Conservation (phyloP, 441 rosid species). For the Adansonia gregorii region DNA sequence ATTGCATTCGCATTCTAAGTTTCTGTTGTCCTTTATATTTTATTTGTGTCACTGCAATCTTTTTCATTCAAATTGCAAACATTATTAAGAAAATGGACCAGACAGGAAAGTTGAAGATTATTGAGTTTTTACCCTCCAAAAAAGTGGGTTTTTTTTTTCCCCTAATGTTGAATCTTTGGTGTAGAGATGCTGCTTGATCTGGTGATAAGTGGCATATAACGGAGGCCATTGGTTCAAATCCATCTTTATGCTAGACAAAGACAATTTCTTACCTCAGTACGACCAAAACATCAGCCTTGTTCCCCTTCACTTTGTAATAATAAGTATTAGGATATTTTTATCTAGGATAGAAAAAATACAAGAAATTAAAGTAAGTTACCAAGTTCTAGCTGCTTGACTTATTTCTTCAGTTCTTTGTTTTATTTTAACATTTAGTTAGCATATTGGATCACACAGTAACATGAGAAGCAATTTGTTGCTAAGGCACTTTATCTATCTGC, state of each 20-base stretch:
- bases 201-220: neutral
- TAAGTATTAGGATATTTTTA: neutral
- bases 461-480: neutral
- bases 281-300: neutral
- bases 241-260: neutral
- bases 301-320: neutral
- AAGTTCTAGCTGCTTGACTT: neutral
- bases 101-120: neutral
- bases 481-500: neutral
- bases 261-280: neutral
- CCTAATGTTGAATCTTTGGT: neutral
- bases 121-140: neutral
- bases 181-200: neutral
- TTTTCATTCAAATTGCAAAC: neutral
- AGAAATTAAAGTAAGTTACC: neutral
- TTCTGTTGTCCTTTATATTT: slow-evolving; percentile 6
- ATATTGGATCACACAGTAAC: slow-evolving; percentile 3
- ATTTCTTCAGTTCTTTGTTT: neutral
- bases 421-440: neutral
- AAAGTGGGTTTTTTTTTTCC: neutral
- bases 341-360: neutral
- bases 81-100: neutral
- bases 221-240: neutral
- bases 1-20: neutral
- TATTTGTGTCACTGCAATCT: neutral